Conservation (phyloP, 192 early-diverging fungal species). For the Coemansia sp. region DNA sequence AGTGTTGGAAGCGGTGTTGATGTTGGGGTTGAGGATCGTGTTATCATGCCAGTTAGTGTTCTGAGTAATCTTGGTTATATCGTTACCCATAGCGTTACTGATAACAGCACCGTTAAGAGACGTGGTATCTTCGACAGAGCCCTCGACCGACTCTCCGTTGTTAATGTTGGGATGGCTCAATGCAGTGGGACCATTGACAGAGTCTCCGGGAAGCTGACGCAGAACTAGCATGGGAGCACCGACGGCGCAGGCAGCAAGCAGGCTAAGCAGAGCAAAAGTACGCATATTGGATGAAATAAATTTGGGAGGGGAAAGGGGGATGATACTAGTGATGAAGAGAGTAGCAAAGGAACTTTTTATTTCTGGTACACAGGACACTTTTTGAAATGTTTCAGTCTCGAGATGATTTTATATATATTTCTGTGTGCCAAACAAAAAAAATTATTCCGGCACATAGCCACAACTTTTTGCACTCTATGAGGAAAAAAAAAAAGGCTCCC, state of each 20-base stretch:
- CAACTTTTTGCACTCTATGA: background rate
- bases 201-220: conserved; percentile 30
- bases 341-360: background rate
- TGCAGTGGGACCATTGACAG: conserved; percentile 49
- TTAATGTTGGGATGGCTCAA: conserved; percentile 42
- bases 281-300: conserved; percentile 21
- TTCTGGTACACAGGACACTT: conserved; percentile 2
- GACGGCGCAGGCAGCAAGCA: conserved; percentile 27
- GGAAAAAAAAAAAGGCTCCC: background rate
- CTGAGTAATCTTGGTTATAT: conserved; percentile 24
- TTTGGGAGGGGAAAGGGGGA: background rate
- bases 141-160: conserved; percentile 40
- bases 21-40: conserved; percentile 40
- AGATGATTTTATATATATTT: background rate
- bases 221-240: conserved; percentile 11
- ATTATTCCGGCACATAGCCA: background rate
- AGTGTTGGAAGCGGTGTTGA: conserved; percentile 36
- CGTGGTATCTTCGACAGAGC: conserved; percentile 29
- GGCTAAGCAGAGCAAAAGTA: conserved; percentile 28
- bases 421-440: background rate
- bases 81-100: conserved; percentile 33
- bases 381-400: background rate
- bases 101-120: conserved; percentile 45
- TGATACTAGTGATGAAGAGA: background rate
- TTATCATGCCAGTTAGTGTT: conserved; percentile 53